phyloP scores from a whole-genome alignment of 345 rosid species.

The Hibiscus mutabilis region DNA sequence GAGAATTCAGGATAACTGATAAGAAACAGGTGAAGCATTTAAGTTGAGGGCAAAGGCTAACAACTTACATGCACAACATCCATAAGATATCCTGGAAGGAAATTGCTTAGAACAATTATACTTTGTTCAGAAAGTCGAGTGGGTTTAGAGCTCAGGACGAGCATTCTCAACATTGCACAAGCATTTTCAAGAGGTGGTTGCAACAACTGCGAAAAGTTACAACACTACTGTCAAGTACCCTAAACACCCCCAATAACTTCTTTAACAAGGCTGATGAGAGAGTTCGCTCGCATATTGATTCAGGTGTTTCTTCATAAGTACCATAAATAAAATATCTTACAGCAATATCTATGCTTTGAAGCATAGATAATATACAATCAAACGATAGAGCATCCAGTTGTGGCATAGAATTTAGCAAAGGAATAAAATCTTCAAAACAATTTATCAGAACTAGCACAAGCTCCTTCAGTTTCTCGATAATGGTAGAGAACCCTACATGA shows the following conservation, averaged over 20 bases:
- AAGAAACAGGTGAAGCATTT: not conserved
- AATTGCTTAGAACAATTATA: conserved; percentile 38
- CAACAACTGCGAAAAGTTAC: conserved; percentile 32
- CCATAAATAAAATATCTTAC: conserved; percentile 36
- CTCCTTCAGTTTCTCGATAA: conserved; percentile 47
- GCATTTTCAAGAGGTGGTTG: conserved; percentile 52
- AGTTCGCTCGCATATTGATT: conserved; percentile 35
- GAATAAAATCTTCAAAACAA: conserved; percentile 66
- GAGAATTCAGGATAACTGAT: not conserved
- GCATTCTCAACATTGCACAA: conserved; percentile 65
- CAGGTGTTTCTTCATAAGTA: conserved; percentile 18
- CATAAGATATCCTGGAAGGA: conserved; percentile 50
- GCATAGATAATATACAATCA: conserved; percentile 50
- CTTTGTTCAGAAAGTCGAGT: conserved; percentile 59
- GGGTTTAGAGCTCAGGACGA: conserved; percentile 63
- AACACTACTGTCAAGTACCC: not conserved
- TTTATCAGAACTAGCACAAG: conserved; percentile 58
- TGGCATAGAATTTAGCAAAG: conserved; percentile 35
- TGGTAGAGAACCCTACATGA: conserved; percentile 39
- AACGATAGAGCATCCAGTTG: conserved; percentile 48
- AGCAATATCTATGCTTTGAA: conserved; percentile 54
- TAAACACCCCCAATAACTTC: conserved; percentile 49
- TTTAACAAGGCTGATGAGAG: conserved; percentile 39
- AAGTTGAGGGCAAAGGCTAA: not conserved
- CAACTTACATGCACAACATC: conserved; percentile 50